Evolutionary conservation across 768 basidiomycete species (phyloP).

Genomic region (Mycena pura): DNA sequence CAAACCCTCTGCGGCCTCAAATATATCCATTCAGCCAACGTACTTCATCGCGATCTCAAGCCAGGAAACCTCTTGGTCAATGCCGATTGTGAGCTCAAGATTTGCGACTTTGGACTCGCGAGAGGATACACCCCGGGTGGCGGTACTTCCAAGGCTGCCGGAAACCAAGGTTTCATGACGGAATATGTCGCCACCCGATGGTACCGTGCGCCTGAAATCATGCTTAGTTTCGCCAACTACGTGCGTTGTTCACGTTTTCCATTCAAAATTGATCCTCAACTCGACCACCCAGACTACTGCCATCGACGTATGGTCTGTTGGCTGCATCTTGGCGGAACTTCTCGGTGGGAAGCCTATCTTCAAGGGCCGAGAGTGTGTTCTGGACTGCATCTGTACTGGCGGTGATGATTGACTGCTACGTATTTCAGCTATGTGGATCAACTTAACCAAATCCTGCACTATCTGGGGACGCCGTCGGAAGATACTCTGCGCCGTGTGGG

Average conservation of each 20-base stretch:
- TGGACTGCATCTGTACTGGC: slow-evolving; percentile 5
- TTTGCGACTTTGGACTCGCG: slow-evolving; percentile 98
- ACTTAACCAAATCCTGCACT: slow-evolving; percentile 96
- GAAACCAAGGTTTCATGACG: slow-evolving; percentile 97
- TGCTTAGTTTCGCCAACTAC: slow-evolving; percentile 96
- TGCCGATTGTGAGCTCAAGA: slow-evolving; percentile 97
- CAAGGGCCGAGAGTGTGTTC: slow-evolving; percentile 92
- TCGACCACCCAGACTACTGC: slow-evolving; percentile 68
- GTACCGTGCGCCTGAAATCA: slow-evolving; percentile 99
- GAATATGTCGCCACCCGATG: slow-evolving; percentile 99
- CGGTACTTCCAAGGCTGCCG: slow-evolving; percentile 72
- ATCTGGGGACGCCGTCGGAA: slow-evolving; percentile 97
- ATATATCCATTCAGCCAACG: slow-evolving; percentile 97
- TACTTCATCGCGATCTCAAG: slow-evolving; percentile 95
- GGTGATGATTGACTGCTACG: slow-evolving; percentile 9
- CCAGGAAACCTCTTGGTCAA: slow-evolving; percentile 96
- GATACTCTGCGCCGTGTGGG: slow-evolving; percentile 96
- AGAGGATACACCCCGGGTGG: slow-evolving; percentile 90
- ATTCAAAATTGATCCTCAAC: slow-evolving; percentile 22
- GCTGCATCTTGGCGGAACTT: slow-evolving; percentile 93
- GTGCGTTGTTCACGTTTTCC: slow-evolving; percentile 51
- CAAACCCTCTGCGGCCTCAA: slow-evolving; percentile 98
- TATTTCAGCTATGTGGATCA: slow-evolving; percentile 90
- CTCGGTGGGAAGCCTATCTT: slow-evolving; percentile 94
- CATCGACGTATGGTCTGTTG: slow-evolving; percentile 97